phyloP scores from a whole-genome alignment of 768 basidiomycete genomes.

The Pisolithus sp. region DNA sequence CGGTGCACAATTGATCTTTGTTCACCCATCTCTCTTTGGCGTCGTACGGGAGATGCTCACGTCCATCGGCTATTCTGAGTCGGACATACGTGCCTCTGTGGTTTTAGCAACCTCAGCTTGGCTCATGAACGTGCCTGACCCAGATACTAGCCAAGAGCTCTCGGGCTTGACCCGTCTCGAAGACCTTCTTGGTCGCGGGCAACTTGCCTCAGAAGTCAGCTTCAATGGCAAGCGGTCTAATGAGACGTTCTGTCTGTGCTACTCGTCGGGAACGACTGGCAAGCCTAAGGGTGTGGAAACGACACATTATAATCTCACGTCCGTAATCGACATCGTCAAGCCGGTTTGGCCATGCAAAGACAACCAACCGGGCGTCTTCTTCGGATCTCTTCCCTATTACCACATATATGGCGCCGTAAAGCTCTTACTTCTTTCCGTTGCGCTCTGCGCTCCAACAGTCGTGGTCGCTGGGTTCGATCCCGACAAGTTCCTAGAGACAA shows the following conservation, averaged over 20 bases:
- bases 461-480: slow-evolving; percentile 72
- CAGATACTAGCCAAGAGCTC: slow-evolving; percentile 26
- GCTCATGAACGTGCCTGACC: slow-evolving; percentile 28
- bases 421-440: slow-evolving; percentile 54
- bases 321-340: slow-evolving; percentile 47
- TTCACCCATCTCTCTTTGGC: slow-evolving; percentile 53
- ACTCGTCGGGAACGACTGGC: slow-evolving; percentile 66
- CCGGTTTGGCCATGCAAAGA: slow-evolving; percentile 33
- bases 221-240: slow-evolving; percentile 47
- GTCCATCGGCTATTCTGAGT: slow-evolving; percentile 38
- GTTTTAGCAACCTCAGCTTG: slow-evolving; percentile 50
- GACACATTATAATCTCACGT: slow-evolving; percentile 62
- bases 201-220: slow-evolving; percentile 45
- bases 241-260: slow-evolving; percentile 62
- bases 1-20: slow-evolving; percentile 55
- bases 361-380: slow-evolving; percentile 37
- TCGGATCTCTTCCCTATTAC: slow-evolving; percentile 60
- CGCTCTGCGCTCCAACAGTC: slow-evolving; percentile 43
- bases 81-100: slow-evolving; percentile 47
- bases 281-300: slow-evolving; percentile 72
- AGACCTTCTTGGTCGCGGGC: slow-evolving; percentile 46
- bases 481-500: slow-evolving; percentile 51
- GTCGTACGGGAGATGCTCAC: slow-evolving; percentile 54
- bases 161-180: slow-evolving; percentile 35
- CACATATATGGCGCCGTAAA: slow-evolving; percentile 56